These are phyloP conservation scores for Sugiyamaella marilandica DNA, from an alignment of 805 yeast species.

Conservation along the genomic window DNA sequence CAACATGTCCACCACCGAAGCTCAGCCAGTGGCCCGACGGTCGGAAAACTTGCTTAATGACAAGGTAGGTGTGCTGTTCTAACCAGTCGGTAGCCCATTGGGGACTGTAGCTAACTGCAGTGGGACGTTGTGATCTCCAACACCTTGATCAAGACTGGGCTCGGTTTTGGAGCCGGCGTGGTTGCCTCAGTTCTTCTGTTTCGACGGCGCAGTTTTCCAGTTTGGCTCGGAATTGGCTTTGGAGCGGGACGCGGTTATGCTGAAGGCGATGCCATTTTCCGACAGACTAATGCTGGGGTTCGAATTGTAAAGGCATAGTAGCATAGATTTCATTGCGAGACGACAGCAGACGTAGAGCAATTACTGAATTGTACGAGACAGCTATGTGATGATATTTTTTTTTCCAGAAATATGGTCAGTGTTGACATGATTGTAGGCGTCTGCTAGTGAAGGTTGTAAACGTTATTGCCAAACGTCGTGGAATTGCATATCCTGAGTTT, in stretches of 20 bases:
- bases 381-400: background rate
- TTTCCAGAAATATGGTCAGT: background rate
- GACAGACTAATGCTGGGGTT: constrained; percentile 37
- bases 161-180: constrained; percentile 96
- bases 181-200: constrained; percentile 84
- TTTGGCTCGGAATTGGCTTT: constrained; percentile 94
- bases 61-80: constrained; percentile 28
- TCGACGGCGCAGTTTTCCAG: constrained; percentile 95
- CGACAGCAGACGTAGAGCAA: background rate
- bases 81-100: background rate
- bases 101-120: constrained; percentile 20
- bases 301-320: constrained; percentile 30
- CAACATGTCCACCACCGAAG: constrained; percentile 16
- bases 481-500: too few relatives aligned
- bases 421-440: background rate
- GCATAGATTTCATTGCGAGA: background rate
- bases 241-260: constrained; percentile 98
- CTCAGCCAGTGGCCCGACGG: constrained; percentile 15
- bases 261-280: constrained; percentile 96
- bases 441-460: too few relatives aligned
- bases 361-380: background rate
- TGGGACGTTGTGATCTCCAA: constrained; percentile 98
- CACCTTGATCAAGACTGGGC: constrained; percentile 87
- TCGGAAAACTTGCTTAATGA: constrained; percentile 35
- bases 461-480: too few relatives aligned